phyloP scores from a whole-genome alignment of 2,329 filamentous ascomycete genomes.

The Colletotrichum trifolii region DNA sequence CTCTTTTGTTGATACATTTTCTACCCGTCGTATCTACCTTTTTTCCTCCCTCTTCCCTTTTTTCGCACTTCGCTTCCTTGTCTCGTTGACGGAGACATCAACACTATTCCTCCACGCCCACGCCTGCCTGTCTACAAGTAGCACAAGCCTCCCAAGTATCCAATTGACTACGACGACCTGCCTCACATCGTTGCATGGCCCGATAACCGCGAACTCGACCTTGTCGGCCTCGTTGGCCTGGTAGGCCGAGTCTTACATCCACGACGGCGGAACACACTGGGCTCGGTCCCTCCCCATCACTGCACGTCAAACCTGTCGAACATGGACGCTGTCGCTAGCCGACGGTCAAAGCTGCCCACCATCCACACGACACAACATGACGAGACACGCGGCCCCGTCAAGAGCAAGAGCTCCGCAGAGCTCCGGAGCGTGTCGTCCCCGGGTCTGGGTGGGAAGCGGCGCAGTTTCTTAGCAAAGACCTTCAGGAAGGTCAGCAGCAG shows the following conservation, averaged over 20 bases:
- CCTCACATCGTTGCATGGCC: constrained; percentile 32
- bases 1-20: constrained; percentile 13
- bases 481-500: constrained; percentile 38
- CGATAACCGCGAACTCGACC: constrained; percentile 34
- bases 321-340: constrained; percentile 33
- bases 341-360: constrained; percentile 33
- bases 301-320: constrained; percentile 25
- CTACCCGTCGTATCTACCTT: not conserved
- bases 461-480: constrained; percentile 37
- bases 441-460: constrained; percentile 29
- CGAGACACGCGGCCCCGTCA: constrained; percentile 6
- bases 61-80: constrained; percentile 4
- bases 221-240: constrained; percentile 34
- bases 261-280: constrained; percentile 28
- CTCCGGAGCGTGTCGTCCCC: constrained; percentile 29
- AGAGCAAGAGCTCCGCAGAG: constrained; percentile 20
- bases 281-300: constrained; percentile 18
- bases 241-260: constrained; percentile 24
- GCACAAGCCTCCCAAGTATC: constrained; percentile 7
- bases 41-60: not conserved
- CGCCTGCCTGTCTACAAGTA: not conserved
- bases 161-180: constrained; percentile 22
- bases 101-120: constrained; percentile 2
- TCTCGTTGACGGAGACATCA: constrained; percentile 30
- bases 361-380: constrained; percentile 36